Evolutionary conservation across 495 filamentous ascomycete genomes (phyloP).

Genomic region (Margaritispora aquatica): DNA sequence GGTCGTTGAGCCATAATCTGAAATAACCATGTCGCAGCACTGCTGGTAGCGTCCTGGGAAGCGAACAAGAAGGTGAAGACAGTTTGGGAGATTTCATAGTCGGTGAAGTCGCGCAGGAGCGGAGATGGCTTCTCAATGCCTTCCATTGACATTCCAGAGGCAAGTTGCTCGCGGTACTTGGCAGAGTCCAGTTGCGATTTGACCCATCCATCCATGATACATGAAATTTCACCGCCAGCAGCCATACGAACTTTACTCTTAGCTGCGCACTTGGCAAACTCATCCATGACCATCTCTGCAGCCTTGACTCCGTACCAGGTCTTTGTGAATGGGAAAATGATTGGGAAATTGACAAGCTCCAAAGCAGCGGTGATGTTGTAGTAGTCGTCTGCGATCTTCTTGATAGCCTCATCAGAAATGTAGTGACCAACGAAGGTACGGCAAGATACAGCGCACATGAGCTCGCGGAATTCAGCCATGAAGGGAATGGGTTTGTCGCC

Average conservation of each 20-base stretch:
- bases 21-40: constrained; percentile 90
- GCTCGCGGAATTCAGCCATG: constrained; percentile 90
- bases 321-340: constrained; percentile 94
- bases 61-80: constrained; percentile 98
- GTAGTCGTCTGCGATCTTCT: constrained; percentile 96
- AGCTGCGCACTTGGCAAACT: constrained; percentile 86
- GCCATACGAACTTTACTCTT: constrained; percentile 92
- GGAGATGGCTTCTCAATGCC: constrained; percentile 70
- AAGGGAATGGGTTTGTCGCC: constrained; percentile 70
- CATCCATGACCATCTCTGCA: constrained; percentile 81
- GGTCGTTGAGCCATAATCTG: constrained; percentile 92
- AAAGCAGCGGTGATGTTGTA: constrained; percentile 93
- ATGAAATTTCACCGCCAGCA: constrained; percentile 78
- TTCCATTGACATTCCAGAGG: constrained; percentile 59
- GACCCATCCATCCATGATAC: constrained; percentile 95
- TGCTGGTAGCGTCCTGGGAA: constrained; percentile 93
- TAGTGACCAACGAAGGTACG: constrained; percentile 97
- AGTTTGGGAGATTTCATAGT: constrained; percentile 91
- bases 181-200: constrained; percentile 77
- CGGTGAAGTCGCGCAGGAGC: constrained; percentile 78
- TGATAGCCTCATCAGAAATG: constrained; percentile 78
- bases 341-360: constrained; percentile 96
- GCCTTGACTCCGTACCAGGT: constrained; percentile 98
- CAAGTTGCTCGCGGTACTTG: constrained; percentile 64
- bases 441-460: constrained; percentile 92